Conservation (phyloP, 164 flowering plant genomes). For the Magnolia changhungtana region DNA sequence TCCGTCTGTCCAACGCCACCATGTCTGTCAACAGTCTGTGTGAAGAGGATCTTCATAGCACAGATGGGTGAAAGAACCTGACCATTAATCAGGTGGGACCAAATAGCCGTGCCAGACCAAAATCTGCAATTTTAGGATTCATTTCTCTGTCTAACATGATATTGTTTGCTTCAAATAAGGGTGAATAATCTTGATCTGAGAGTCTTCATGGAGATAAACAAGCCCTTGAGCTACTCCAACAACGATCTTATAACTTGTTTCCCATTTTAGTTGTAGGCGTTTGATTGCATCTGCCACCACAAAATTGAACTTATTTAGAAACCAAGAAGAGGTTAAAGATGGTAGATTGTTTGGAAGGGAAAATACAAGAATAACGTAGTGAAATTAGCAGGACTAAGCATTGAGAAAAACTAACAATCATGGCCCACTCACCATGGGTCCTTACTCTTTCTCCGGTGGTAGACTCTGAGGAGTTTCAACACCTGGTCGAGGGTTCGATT, state of each 20-base stretch:
- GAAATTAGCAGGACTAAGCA: no score
- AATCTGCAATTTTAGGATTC: conserved; percentile 50
- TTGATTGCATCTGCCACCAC: conserved; percentile 18
- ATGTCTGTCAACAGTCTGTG: not conserved
- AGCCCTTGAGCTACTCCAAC: conserved; percentile 49
- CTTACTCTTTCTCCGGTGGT: no score
- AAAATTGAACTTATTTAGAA: no score
- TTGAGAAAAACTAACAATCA: no score
- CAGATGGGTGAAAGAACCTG: no score
- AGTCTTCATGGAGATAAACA: conserved; percentile 60
- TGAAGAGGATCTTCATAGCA: not conserved
- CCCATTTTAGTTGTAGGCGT: conserved; percentile 14
- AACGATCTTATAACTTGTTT: conserved; percentile 21
- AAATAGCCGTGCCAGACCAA: conserved; percentile 49
- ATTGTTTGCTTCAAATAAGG: conserved; percentile 57
- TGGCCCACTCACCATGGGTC: no score
- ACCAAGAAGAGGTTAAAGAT: no score
- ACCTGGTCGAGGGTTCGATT: no score
- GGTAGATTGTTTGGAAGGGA: no score
- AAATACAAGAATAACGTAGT: no score
- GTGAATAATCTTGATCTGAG: conserved; percentile 44
- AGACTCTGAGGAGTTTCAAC: no score
- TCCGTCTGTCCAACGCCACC: not conserved
- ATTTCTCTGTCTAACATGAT: conserved; percentile 42
- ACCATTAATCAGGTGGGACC: not conserved